phyloP scores from a whole-genome alignment of 2,329 filamentous ascomycete genomes.

The Diaporthe citri region DNA sequence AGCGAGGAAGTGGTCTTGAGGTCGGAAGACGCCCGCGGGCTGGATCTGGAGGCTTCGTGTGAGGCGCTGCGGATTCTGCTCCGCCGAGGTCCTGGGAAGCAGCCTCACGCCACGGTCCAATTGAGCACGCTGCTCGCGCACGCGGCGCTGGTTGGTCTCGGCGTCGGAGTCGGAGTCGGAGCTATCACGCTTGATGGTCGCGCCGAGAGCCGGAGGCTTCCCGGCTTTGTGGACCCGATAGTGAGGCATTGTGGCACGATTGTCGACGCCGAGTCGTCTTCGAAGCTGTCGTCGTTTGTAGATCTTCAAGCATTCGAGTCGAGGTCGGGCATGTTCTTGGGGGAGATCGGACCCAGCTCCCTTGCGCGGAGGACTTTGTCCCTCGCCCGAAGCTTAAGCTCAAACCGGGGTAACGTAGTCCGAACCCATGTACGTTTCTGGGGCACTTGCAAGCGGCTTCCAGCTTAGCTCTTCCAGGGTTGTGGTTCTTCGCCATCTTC shows the following conservation, averaged over 20 bases:
- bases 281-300: not conserved
- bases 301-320: not conserved
- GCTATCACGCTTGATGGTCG: not conserved
- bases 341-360: not conserved
- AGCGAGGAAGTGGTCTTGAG: slow-evolving; percentile 44
- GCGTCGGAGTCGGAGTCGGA: not conserved
- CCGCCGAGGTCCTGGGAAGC: slow-evolving; percentile 14
- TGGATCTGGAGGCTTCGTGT: slow-evolving; percentile 45
- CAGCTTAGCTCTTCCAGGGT: not conserved
- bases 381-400: slow-evolving; percentile 2
- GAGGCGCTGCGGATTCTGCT: not conserved
- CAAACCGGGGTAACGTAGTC: not conserved
- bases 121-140: not conserved
- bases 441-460: not conserved
- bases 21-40: slow-evolving; percentile 47
- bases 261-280: not conserved
- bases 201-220: not conserved
- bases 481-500: not conserved
- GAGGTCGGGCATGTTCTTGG: not conserved
- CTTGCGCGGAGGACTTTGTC: not conserved
- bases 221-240: not conserved
- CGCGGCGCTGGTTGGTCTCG: not conserved
- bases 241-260: not conserved
- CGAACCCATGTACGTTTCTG: not conserved
- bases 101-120: not conserved